Evolutionary conservation across 2,329 filamentous ascomycete genomes (phyloP).

Genomic region (Hirsutella minnesotensis): DNA sequence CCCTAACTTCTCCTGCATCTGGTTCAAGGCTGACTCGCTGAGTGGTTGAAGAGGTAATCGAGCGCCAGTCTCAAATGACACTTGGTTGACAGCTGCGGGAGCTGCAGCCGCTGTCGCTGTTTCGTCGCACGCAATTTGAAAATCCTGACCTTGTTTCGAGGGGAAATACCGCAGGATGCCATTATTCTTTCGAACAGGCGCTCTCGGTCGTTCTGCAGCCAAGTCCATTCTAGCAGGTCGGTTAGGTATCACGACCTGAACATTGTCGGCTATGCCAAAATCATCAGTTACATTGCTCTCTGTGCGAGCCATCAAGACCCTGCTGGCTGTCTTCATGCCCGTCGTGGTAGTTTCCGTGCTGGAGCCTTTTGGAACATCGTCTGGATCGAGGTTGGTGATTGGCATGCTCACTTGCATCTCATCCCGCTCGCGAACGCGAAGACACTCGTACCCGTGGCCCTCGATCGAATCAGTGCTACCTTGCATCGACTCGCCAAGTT

Average conservation of each 20-base stretch:
- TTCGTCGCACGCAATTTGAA: constrained; percentile 22
- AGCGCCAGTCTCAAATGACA: not conserved
- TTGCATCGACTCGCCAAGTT: no score
- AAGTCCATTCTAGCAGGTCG: constrained; percentile 2
- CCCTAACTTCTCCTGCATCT: constrained; percentile 6
- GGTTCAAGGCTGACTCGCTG: constrained; percentile 8
- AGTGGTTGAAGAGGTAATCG: constrained; percentile 9
- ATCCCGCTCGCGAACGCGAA: no score
- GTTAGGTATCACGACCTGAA: constrained; percentile 15
- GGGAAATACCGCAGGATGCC: constrained; percentile 21
- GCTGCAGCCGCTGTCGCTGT: constrained; percentile 14
- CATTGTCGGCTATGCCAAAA: constrained; percentile 6
- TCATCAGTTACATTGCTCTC: constrained; percentile 20
- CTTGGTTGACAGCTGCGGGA: not conserved
- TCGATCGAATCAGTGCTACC: no score
- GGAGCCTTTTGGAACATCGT: not conserved
- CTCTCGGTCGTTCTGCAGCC: constrained; percentile 2
- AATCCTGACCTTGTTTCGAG: constrained; percentile 10
- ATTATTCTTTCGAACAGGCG: constrained; percentile 6
- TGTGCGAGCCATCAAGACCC: constrained; percentile 20
- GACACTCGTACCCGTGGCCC: no score
- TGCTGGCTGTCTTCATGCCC: constrained; percentile 16
- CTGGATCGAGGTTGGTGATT: not conserved
- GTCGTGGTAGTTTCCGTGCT: not conserved
- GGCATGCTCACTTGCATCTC: not conserved